Percentiles rank a stretch among this genome's conserved stretches.
These are phyloP conservation scores for Fusarium chaquense DNA, from an alignment of 2,329 filamentous ascomycete species.

Conservation along the genomic window DNA sequence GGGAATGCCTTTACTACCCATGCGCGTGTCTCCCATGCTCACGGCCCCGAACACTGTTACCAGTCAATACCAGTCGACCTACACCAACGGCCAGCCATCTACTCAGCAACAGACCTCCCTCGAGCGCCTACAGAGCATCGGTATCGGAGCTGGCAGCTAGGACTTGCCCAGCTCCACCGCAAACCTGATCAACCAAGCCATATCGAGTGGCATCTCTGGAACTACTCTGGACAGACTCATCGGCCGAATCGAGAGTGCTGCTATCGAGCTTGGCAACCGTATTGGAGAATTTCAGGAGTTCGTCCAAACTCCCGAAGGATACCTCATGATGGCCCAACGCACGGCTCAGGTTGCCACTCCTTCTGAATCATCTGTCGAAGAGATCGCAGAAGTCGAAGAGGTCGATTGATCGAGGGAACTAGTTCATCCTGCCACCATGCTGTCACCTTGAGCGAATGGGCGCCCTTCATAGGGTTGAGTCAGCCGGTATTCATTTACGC, in stretches of 20 bases:
- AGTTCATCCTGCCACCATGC: not conserved
- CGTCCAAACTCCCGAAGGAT: conserved; percentile 18
- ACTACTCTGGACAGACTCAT: conserved; percentile 61
- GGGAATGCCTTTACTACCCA: conserved; percentile 15
- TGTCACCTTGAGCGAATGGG: not conserved
- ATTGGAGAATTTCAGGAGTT: conserved; percentile 65
- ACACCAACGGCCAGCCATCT: conserved; percentile 7
- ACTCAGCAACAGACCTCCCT: conserved; percentile 43
- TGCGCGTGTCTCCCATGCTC: not conserved
- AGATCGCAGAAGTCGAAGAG: conserved; percentile 13
- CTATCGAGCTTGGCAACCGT: conserved; percentile 66
- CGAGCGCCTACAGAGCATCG: conserved; percentile 11
- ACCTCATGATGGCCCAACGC: conserved; percentile 34
- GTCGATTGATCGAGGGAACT: conserved; percentile 4
- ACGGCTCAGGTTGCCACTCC: conserved; percentile 31
- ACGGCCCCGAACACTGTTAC: not conserved
- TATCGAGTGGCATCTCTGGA: conserved; percentile 59
- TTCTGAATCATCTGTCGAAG: conserved; percentile 7
- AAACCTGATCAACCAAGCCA: conserved; percentile 53
- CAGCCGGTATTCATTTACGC: not conserved
- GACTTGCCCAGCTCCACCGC: conserved; percentile 38
- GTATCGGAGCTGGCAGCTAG: conserved; percentile 56
- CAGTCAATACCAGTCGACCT: not conserved
- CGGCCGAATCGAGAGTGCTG: conserved; percentile 65
- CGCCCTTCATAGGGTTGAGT: not conserved